Percentiles rank a stretch among this genome's conserved stretches.
Evolutionary conservation across 1,139 yeast genomes (phyloP).

Genomic region (Sugiyamaella neomexicana): DNA sequence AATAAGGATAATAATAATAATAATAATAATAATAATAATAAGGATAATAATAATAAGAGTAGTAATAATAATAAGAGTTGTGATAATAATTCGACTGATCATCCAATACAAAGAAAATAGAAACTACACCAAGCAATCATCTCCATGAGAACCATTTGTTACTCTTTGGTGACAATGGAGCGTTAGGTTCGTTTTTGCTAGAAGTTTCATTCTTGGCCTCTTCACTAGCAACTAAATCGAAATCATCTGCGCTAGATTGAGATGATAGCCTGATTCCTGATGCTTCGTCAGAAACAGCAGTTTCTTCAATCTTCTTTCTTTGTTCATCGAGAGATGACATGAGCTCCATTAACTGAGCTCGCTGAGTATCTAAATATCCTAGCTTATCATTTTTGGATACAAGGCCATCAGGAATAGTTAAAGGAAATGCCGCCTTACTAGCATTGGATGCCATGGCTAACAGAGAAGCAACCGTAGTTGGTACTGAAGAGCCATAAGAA

Average conservation of each 20-base stretch:
- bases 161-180: slow-evolving; percentile 4
- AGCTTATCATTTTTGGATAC: slow-evolving; percentile 26
- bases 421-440: slow-evolving; percentile 5
- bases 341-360: slow-evolving; percentile 26
- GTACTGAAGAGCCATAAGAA: slow-evolving; percentile 3
- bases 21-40: slow-evolving; percentile 8
- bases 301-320: slow-evolving; percentile 24
- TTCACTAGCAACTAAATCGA: slow-evolving; percentile 33
- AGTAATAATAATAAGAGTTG: slow-evolving; percentile 5
- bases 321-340: slow-evolving; percentile 29
- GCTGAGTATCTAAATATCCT: slow-evolving; percentile 25
- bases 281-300: background rate
- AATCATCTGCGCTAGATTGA: slow-evolving; percentile 24
- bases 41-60: background rate
- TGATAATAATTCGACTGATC: background rate
- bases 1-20: background rate
- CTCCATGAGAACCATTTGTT: slow-evolving; percentile 30
- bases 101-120: slow-evolving; percentile 2
- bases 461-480: slow-evolving; percentile 2
- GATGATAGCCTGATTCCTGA: background rate
- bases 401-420: slow-evolving; percentile 20
- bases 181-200: slow-evolving; percentile 3
- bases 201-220: slow-evolving; percentile 24
- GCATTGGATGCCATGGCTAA: slow-evolving; percentile 6
- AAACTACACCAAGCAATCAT: background rate